Base-by-base conservation (phyloP, 2,329 filamentous ascomycete species). In the Penicillium glabrum region DNA sequence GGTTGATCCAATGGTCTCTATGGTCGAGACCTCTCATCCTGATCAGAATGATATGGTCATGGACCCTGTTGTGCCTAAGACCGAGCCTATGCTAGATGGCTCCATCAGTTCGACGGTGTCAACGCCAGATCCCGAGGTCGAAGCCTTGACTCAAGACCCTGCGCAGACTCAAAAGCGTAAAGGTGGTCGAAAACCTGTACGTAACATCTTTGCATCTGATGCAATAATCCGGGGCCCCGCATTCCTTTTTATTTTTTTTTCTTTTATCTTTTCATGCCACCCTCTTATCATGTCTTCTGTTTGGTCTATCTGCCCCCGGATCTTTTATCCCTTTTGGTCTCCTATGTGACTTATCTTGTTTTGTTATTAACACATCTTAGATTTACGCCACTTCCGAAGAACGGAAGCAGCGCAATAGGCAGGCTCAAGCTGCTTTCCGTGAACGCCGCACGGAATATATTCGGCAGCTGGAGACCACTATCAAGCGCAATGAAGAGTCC, bases 331-430 rank as follows among this genome's bases (percentile, higher is more conserved):
- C 13, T 33, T 19, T 21, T 24, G 16, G 19, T 29, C 39, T 26
- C 10, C 11, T 24, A 21, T 43, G 6, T 43, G 7, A 29, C 26
- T 21, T 33, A 52, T 43, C 29, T 37, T 29, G 39, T 21, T 21
- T 31, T 21, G 14, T 26, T 21, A 41, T 44, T 51, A 44, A 51
- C 48, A 2, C n/a, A 23, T 27, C 24, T 46, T 64, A 97, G 93
- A 97, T 97, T 63, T 99, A 99, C 83, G 95, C 95, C 53, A 99
- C 95, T 35, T 98, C 95, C 11, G 95, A 99, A 77, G 95, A 99
- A 78, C 88, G 95, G 70, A 98, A 99, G 80, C 95, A 98, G 79
- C 87, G 95, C 64, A 99, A 99, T 73, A 84, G 95, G 67, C 95
- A 98, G 80, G 95, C 95, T 37, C 95, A 99, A 78, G 95, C 95